Conservation (phyloP, 768 basidiomycete genomes). For the Kwoniella heveanensis region DNA sequence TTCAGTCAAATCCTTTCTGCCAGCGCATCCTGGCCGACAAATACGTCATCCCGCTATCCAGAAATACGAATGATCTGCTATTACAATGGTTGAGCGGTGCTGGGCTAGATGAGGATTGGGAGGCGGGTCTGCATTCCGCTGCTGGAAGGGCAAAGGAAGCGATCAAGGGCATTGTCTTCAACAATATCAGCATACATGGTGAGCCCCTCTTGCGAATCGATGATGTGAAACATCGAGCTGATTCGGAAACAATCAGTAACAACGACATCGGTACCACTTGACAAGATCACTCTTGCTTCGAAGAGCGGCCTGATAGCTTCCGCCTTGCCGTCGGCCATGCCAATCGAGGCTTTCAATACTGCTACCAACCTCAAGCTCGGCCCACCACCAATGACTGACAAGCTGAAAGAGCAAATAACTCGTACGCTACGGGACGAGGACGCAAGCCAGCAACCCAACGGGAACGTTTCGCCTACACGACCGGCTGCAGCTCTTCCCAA, state of each 20-base stretch:
- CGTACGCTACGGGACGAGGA: conserved; percentile 74
- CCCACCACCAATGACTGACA: conserved; percentile 73
- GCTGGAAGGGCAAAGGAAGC: conserved; percentile 83
- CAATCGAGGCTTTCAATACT: conserved; percentile 67
- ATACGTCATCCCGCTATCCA: conserved; percentile 84
- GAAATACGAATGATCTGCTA: conserved; percentile 86
- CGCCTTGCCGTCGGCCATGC: conserved; percentile 66
- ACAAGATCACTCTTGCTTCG: conserved; percentile 41
- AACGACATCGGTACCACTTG: conserved; percentile 34
- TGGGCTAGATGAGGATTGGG: conserved; percentile 72
- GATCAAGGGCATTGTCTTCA: conserved; percentile 91
- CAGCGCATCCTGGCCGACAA: conserved; percentile 81
- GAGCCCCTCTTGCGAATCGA: conserved; percentile 36
- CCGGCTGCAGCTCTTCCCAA: conserved; percentile 14
- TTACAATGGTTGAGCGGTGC: conserved; percentile 95
- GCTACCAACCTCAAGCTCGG: conserved; percentile 83
- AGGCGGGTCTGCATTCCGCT: conserved; percentile 74
- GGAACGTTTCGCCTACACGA: conserved; percentile 5
- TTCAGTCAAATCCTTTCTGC: conserved; percentile 77
- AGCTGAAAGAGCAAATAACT: conserved; percentile 77
- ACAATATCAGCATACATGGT: conserved; percentile 89
- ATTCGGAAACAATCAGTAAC: conserved; percentile 36
- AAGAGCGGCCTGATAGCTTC: conserved; percentile 70
- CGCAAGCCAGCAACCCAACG: conserved; percentile 19
- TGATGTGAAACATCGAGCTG: conserved; percentile 2